These are phyloP conservation scores for Arabidopsis thaliana DNA, from an alignment of 345 rosid genomes.

Conservation along the genomic window DNA sequence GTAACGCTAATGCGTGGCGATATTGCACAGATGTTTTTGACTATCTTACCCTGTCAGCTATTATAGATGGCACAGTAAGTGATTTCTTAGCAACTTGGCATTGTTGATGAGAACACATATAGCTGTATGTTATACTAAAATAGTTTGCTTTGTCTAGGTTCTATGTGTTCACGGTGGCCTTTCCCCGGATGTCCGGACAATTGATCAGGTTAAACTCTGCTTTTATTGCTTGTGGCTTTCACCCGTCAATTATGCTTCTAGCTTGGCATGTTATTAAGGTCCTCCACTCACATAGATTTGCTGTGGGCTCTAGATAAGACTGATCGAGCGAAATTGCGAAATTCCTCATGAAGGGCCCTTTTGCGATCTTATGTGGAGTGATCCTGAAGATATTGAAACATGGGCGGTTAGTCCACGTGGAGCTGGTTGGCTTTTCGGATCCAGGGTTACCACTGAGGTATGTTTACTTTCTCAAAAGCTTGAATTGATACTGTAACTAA, in stretches of 20 bases:
- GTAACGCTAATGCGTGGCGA: slow-evolving; percentile 99
- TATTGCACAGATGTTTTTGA: slow-evolving; percentile 99
- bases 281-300: slow-evolving; percentile 28
- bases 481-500: slow-evolving; percentile 10
- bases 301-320: slow-evolving; percentile 70
- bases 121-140: slow-evolving; percentile 19
- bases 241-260: slow-evolving; percentile 3
- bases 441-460: slow-evolving; percentile 98
- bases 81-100: slow-evolving; percentile 1
- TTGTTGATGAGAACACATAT: not conserved
- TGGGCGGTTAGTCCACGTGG: slow-evolving; percentile 99
- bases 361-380: slow-evolving; percentile 99
- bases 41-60: slow-evolving; percentile 96
- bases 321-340: slow-evolving; percentile 94
- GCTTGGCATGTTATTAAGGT: slow-evolving; percentile 22
- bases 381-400: slow-evolving; percentile 99
- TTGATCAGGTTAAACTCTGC: slow-evolving; percentile 76
- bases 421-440: slow-evolving; percentile 99
- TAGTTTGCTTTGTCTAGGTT: slow-evolving; percentile 55
- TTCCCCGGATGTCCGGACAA: slow-evolving; percentile 94
- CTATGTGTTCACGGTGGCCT: slow-evolving; percentile 99
- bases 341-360: slow-evolving; percentile 99
- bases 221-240: slow-evolving; percentile 14
- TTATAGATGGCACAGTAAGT: slow-evolving; percentile 97
- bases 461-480: not conserved